phyloP scores from a whole-genome alignment of 2,329 filamentous ascomycete genomes.

The Pseudogymnoascus sp. region DNA sequence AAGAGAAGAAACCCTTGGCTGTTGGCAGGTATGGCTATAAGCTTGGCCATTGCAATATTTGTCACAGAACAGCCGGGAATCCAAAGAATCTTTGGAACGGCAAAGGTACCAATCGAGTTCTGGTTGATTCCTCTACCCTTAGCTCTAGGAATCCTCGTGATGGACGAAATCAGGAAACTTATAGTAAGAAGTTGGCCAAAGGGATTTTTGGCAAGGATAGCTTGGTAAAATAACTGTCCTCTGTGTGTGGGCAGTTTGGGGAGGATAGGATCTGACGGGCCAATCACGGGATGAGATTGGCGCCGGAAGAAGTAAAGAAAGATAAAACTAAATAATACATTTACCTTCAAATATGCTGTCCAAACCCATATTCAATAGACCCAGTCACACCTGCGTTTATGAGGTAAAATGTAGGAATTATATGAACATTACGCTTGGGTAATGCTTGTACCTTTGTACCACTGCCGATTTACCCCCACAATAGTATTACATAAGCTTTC shows the following conservation, averaged over 20 bases:
- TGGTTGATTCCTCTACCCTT: conserved; percentile 44
- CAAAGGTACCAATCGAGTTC: conserved; percentile 41
- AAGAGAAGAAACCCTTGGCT: conserved; percentile 43
- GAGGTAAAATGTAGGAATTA: background rate
- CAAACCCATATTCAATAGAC: background rate
- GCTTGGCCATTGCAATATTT: conserved; percentile 42
- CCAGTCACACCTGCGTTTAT: background rate
- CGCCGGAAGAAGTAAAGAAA: conserved; percentile 1
- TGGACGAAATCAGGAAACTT: conserved; percentile 45
- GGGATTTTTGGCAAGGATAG: conserved; percentile 36
- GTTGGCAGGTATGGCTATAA: conserved; percentile 37
- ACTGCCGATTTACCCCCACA: background rate
- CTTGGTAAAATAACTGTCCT: conserved; percentile 34
- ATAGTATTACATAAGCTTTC: background rate
- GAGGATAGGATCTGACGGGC: background rate
- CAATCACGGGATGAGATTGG: background rate
- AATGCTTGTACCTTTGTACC: background rate
- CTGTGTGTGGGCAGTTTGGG: background rate
- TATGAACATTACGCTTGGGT: background rate
- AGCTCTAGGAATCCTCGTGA: conserved; percentile 39
- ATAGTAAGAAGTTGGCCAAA: conserved; percentile 38
- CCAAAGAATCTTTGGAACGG: conserved; percentile 40
- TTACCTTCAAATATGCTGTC: background rate
- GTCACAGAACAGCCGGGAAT: conserved; percentile 44
- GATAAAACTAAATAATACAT: conserved; percentile 9